These are phyloP conservation scores for Chytriomyces hyalinus DNA, from an alignment of 192 early-diverging fungal genomes.

Conservation along the genomic window DNA sequence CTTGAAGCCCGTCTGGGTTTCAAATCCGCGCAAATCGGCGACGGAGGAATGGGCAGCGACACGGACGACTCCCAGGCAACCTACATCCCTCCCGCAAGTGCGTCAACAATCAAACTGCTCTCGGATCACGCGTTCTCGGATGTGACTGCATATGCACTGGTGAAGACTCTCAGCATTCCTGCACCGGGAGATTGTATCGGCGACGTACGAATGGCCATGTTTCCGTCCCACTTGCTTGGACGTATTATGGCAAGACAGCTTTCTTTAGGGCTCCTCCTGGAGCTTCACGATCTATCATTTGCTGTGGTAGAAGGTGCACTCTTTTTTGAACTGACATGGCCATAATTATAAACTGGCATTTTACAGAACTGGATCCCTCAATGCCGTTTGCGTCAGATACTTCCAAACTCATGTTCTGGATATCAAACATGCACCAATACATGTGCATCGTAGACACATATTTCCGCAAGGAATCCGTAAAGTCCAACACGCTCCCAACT, in stretches of 20 bases:
- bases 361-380: too few relatives aligned
- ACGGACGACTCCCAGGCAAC: too few relatives aligned
- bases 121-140: neutral
- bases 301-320: neutral
- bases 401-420: constrained; percentile 33
- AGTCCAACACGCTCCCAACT: constrained; percentile 57
- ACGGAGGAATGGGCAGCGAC: too few relatives aligned
- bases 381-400: neutral
- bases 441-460: constrained; percentile 72
- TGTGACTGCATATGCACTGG: neutral
- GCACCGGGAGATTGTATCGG: neutral
- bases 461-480: constrained; percentile 14
- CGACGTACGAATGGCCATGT: neutral
- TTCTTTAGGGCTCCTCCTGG: neutral
- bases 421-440: constrained; percentile 86
- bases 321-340: too few relatives aligned
- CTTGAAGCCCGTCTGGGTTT: too few relatives aligned
- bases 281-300: neutral
- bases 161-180: neutral
- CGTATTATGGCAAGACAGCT: neutral
- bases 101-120: neutral
- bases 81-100: too few relatives aligned
- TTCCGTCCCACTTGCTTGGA: neutral
- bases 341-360: too few relatives aligned
- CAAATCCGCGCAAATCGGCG: too few relatives aligned